These are phyloP conservation scores for Teunomyces tritomae DNA, from an alignment of 805 yeast genomes.

Conservation along the genomic window DNA sequence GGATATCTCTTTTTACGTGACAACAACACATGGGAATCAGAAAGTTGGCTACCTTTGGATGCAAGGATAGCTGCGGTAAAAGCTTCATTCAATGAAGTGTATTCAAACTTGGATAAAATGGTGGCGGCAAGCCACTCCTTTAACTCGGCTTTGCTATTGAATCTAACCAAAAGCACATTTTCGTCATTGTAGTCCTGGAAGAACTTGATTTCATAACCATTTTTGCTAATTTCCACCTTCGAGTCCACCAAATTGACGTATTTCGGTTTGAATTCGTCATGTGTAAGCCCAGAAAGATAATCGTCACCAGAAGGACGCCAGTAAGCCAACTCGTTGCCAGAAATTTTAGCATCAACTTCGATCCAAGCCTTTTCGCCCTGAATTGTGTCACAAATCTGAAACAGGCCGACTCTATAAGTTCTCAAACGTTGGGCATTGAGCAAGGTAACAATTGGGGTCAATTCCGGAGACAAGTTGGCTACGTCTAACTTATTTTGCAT, in stretches of 20 bases:
- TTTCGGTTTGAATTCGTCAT: constrained; percentile 46
- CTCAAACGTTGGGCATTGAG: constrained; percentile 69
- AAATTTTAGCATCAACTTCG: constrained; percentile 36
- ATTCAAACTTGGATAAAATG: constrained; percentile 55
- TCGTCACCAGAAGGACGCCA: constrained; percentile 38
- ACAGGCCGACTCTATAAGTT: constrained; percentile 54
- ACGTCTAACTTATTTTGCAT: constrained; percentile 18
- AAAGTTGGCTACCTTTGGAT: constrained; percentile 52
- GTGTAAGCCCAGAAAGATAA: constrained; percentile 24
- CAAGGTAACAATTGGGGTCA: constrained; percentile 69
- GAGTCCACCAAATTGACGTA: constrained; percentile 52
- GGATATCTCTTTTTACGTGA: constrained; percentile 46
- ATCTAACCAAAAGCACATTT: constrained; percentile 23
- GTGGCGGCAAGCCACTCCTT: constrained; percentile 47
- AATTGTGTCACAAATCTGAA: constrained; percentile 29
- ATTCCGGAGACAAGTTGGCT: constrained; percentile 53
- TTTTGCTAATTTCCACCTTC: constrained; percentile 15
- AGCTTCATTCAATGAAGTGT: constrained; percentile 54
- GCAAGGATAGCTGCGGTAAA: constrained; percentile 65
- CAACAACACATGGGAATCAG: constrained; percentile 58
- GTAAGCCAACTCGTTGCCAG: constrained; percentile 56
- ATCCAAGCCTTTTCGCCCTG: constrained; percentile 29
- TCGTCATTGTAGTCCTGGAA: constrained; percentile 28
- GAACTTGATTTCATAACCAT: constrained; percentile 20
- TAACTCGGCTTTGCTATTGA: constrained; percentile 20